Evolutionary conservation across 1,284 basidiomycete genomes (phyloP).

Genomic region (Hymenochaete sp.): DNA sequence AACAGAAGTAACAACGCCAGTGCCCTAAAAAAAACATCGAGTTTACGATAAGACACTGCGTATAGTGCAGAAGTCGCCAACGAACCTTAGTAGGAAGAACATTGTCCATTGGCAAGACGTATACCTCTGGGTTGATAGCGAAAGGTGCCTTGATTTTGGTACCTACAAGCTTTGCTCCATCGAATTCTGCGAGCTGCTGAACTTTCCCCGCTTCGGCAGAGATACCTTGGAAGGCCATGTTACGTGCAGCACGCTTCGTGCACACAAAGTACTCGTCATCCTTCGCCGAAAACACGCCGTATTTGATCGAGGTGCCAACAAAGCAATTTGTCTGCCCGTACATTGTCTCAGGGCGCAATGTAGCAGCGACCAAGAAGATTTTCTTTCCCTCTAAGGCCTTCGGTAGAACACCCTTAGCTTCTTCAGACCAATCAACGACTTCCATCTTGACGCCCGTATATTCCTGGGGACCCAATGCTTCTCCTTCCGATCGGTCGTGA

Average conservation of each 20-base stretch:
- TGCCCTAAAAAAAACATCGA: slow-evolving; percentile 66
- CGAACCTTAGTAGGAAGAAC: slow-evolving; percentile 92
- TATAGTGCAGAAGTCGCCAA: too few species aligned
- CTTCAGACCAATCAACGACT: slow-evolving; percentile 70
- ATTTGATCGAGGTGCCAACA: slow-evolving; percentile 86
- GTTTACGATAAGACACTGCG: too few species aligned
- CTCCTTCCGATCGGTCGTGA: slow-evolving; percentile 94
- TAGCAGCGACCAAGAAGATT: slow-evolving; percentile 91
- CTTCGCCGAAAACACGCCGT: slow-evolving; percentile 85
- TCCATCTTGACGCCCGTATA: slow-evolving; percentile 97
- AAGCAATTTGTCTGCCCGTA: slow-evolving; percentile 99
- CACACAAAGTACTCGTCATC: slow-evolving; percentile 86
- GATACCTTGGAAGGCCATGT: slow-evolving; percentile 95
- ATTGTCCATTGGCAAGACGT: slow-evolving; percentile 96
- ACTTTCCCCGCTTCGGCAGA: slow-evolving; percentile 64
- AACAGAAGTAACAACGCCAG: slow-evolving; percentile 96
- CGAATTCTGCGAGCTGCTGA: slow-evolving; percentile 66
- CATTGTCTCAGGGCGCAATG: slow-evolving; percentile 97
- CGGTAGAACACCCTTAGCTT: slow-evolving; percentile 55
- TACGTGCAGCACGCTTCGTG: slow-evolving; percentile 86
- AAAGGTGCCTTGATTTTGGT: slow-evolving; percentile 89
- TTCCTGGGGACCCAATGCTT: slow-evolving; percentile 93
- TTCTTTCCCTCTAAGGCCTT: slow-evolving; percentile 56
- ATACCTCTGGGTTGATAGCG: slow-evolving; percentile 78
- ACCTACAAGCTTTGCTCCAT: slow-evolving; percentile 78